Evolutionary conservation across 257 asterid genomes (phyloP), one percentile per base, ranked within the genome.

Genomic region (Rauvolfia tetraphylla): DNA sequence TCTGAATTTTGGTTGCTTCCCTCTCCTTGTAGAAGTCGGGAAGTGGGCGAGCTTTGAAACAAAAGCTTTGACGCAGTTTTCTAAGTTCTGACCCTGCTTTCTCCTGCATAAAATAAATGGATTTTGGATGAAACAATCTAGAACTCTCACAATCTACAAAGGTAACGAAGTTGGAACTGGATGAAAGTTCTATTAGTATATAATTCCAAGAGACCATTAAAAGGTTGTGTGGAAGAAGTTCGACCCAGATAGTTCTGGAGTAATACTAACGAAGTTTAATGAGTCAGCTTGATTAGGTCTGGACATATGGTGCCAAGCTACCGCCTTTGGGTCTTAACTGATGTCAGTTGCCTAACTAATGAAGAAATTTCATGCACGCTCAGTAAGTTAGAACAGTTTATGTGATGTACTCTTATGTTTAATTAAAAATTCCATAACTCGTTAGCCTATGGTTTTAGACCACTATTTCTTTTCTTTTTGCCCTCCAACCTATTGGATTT

Each of bases 11-110:
- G 70, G 84, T 81, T 61, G 82, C 63, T 80, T 88, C 90, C 73
- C 82, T 71, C 71, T 90, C 92, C 84, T 88, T 91, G 88, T 90
- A 83, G 72, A 91, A 93, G 42, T 89, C 88, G 31, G 96, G 94
- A 78, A 87, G 84, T 44, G 96, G 92, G 2, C 92, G 89, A 77
- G 96, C 90, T 87, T 90, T 93, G 87, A 93, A 93, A 88, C 97
- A 95, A 44, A 91, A 85, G 82, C 88, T 87, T 68, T 85, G 89
- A 34, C 96, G 71, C 74, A 95, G 84, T 84, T 83, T 93, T 69
- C 89, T 86, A 27, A 90, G 72, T 62, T 90, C 90, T 0, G 82
- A 78, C 79, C 89, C 97, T 76, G 96, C 92, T 83, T 92, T 93
- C 84, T 90, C 96, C 99, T 93, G 96, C 83, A 79, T 29, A 54